Conservation (phyloP, 352 stramenopile genomes). For the Pelagophyceae sp. region DNA sequence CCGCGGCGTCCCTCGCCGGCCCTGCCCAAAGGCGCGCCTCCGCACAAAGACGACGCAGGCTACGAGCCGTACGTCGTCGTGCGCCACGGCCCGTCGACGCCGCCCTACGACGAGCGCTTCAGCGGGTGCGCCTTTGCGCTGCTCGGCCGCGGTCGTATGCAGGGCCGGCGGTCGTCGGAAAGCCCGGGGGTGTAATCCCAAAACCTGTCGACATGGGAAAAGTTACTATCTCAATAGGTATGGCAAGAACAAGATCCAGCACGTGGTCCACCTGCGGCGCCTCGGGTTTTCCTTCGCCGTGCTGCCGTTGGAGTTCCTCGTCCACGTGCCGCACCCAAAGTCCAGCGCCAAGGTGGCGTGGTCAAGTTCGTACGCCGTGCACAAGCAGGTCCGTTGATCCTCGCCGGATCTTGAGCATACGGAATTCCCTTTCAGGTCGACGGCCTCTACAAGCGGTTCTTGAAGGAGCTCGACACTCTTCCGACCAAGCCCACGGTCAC, state of each 20-base stretch:
- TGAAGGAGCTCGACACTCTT: neutral
- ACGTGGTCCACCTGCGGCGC: constrained; percentile 54
- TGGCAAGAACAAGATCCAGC: constrained; percentile 68
- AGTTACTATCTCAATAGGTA: too few species aligned
- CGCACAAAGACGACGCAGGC: too few species aligned
- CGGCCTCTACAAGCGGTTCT: neutral
- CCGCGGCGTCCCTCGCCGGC: too few species aligned
- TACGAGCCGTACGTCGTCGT: neutral
- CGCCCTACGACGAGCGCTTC: constrained; percentile 2
- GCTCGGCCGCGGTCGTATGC: constrained; percentile 31
- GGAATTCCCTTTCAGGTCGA: too few species aligned
- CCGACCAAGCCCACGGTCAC: neutral
- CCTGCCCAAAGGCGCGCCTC: constrained; percentile 60
- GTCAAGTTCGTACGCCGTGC: constrained; percentile 15
- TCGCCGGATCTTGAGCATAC: too few species aligned
- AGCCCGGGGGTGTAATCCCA: too few species aligned
- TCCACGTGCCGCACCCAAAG: constrained; percentile 58
- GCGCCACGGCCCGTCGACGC: neutral
- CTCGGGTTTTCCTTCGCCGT: constrained; percentile 50
- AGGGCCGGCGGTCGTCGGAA: too few species aligned
- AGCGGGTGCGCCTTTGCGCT: too few species aligned
- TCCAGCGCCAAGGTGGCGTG: constrained; percentile 50
- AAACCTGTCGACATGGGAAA: too few species aligned
- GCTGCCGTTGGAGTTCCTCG: constrained; percentile 51
- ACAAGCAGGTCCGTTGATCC: too few species aligned